These are phyloP conservation scores for Lumnitzera littorea DNA, from an alignment of 345 rosid species.

Conservation along the genomic window DNA sequence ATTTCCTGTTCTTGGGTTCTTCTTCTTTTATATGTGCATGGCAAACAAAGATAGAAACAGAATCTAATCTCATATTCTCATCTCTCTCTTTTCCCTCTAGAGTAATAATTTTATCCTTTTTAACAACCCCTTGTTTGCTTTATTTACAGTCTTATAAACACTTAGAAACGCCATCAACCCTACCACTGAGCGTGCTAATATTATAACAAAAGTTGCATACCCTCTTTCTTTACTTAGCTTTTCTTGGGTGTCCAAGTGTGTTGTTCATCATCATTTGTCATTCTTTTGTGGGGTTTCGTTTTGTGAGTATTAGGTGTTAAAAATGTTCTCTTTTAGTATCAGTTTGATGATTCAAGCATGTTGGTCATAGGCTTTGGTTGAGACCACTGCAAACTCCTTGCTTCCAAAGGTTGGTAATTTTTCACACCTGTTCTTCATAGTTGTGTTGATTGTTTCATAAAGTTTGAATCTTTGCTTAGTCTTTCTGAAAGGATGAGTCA, in stretches of 20 bases:
- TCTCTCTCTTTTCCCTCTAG: constrained; percentile 11
- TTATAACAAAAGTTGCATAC: constrained; percentile 12
- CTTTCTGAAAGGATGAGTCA: too few relatives aligned
- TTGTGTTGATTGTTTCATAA: too few relatives aligned
- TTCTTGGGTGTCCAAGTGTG: constrained; percentile 8
- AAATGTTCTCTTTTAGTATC: constrained; percentile 10
- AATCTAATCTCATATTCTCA: constrained; percentile 14
- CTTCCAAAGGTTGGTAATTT: too few relatives aligned
- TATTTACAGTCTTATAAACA: not conserved
- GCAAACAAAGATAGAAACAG: constrained; percentile 1
- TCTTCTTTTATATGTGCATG: not conserved
- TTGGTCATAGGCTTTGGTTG: too few relatives aligned
- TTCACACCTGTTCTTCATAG: too few relatives aligned
- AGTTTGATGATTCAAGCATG: constrained; percentile 1
- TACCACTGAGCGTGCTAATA: constrained; percentile 30
- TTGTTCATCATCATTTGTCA: not conserved
- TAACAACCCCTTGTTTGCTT: not conserved
- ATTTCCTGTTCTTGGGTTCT: not conserved
- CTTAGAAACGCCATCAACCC: not conserved
- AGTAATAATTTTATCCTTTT: constrained; percentile 9
- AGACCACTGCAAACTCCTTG: too few relatives aligned
- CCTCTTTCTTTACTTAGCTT: constrained; percentile 8
- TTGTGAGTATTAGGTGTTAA: constrained; percentile 14
- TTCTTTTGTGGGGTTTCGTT: constrained; percentile 9
- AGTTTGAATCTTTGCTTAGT: too few relatives aligned